phyloP scores from a whole-genome alignment of 2,329 filamentous ascomycete genomes.

The Alternaria sp. region DNA sequence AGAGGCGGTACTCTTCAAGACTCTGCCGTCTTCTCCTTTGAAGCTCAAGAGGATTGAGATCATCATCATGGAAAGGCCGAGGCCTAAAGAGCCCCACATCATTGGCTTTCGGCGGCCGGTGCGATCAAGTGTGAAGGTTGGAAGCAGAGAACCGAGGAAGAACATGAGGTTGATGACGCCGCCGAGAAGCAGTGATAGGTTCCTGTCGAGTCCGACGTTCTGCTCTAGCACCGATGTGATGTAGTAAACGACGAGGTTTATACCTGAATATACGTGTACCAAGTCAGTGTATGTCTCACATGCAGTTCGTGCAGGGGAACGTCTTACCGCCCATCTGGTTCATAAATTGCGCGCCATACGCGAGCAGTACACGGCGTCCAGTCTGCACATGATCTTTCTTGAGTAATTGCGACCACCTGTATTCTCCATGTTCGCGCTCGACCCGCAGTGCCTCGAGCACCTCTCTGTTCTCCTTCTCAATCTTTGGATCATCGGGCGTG shows the following conservation, averaged over 20 bases:
- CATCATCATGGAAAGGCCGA: slow-evolving; percentile 43
- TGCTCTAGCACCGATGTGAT: slow-evolving; percentile 56
- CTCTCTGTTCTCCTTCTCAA: slow-evolving; percentile 59
- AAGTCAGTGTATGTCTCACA: not conserved
- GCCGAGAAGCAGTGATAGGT: slow-evolving; percentile 58
- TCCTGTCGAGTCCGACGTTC: slow-evolving; percentile 58
- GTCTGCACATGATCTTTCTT: slow-evolving; percentile 54
- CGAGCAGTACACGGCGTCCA: slow-evolving; percentile 50
- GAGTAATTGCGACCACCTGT: slow-evolving; percentile 51
- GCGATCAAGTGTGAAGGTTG: slow-evolving; percentile 54
- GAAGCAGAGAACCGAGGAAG: slow-evolving; percentile 37
- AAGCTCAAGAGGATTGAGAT: slow-evolving; percentile 56
- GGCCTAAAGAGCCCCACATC: slow-evolving; percentile 46
- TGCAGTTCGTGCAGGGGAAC: not conserved
- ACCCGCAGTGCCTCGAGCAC: slow-evolving; percentile 50
- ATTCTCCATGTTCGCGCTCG: slow-evolving; percentile 51
- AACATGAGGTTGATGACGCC: slow-evolving; percentile 52
- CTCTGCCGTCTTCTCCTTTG: slow-evolving; percentile 39
- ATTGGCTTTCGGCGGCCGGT: slow-evolving; percentile 43
- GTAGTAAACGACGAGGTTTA: slow-evolving; percentile 47
- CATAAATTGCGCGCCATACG: slow-evolving; percentile 54
- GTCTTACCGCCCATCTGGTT: slow-evolving; percentile 49
- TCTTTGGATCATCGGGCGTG: slow-evolving; percentile 62
- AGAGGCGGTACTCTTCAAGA: slow-evolving; percentile 54
- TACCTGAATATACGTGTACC: not conserved